phyloP scores from a whole-genome alignment of 768 basidiomycete genomes.

The Psilocybe subaeruginosa region DNA sequence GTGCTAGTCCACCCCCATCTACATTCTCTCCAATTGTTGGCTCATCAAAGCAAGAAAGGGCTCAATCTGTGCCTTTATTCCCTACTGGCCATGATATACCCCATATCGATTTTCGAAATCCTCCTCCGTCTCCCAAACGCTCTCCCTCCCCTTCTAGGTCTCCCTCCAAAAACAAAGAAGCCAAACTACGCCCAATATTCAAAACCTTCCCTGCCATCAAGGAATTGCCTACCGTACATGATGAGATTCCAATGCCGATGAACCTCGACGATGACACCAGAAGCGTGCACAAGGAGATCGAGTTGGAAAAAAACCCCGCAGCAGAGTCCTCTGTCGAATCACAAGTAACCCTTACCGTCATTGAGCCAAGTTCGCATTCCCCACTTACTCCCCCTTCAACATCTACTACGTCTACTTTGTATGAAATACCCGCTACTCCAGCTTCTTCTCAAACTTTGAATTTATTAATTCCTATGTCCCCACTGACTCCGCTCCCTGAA shows the following conservation, averaged over 20 bases:
- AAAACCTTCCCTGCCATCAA: constrained; percentile 10
- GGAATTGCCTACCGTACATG: constrained; percentile 26
- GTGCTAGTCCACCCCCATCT: constrained; percentile 21
- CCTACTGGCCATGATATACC: constrained; percentile 30
- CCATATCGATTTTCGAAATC: constrained; percentile 46
- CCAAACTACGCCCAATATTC: constrained; percentile 33
- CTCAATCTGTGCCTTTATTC: constrained; percentile 50
- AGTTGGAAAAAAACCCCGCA: constrained; percentile 21
- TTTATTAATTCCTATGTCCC: constrained; percentile 30
- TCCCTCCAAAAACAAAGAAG: constrained; percentile 43
- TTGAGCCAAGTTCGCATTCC: constrained; percentile 3
- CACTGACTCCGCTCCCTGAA: constrained; percentile 53
- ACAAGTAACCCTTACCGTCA: background rate
- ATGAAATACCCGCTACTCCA: constrained; percentile 21
- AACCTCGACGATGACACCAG: constrained; percentile 23
- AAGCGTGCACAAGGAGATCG: constrained; percentile 25
- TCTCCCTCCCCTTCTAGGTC: constrained; percentile 41
- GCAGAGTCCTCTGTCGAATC: constrained; percentile 6
- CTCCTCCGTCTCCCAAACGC: constrained; percentile 42
- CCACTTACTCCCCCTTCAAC: constrained; percentile 6
- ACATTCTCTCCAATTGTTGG: constrained; percentile 19
- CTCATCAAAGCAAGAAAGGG: constrained; percentile 35
- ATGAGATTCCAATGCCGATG: constrained; percentile 24
- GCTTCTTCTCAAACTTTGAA: constrained; percentile 19
- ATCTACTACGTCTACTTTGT: background rate